These are phyloP conservation scores for Epichloe sibirici DNA, from an alignment of 2,329 filamentous ascomycete species.

Conservation along the genomic window DNA sequence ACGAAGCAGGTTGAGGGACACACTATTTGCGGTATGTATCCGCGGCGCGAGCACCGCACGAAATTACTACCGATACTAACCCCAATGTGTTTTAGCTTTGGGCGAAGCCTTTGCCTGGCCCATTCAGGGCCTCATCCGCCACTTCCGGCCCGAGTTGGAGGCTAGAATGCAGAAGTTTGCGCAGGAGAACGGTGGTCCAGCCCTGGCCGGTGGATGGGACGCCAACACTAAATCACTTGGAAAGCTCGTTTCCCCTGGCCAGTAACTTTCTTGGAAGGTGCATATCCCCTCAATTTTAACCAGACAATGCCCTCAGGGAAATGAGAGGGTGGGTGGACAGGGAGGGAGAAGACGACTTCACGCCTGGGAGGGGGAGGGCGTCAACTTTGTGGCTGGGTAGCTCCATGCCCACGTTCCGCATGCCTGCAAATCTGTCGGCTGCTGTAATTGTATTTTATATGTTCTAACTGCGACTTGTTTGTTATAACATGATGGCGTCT, in stretches of 20 bases:
- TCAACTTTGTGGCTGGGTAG: not conserved
- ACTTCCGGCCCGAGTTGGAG: slow-evolving; percentile 95
- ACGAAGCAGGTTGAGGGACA: slow-evolving; percentile 99
- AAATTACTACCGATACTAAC: not conserved
- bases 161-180: slow-evolving; percentile 76
- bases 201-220: slow-evolving; percentile 80
- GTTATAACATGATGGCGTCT: not conserved
- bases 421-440: not conserved
- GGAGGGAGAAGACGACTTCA: not conserved
- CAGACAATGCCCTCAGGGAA: no score
- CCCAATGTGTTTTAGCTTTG: slow-evolving; percentile 42
- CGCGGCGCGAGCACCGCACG: not conserved
- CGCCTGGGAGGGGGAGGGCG: not conserved
- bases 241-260: slow-evolving; percentile 76
- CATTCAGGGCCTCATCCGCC: slow-evolving; percentile 92
- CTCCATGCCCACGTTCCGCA: not conserved
- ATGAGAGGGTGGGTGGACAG: not conserved
- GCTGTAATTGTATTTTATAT: slow-evolving; percentile 6
- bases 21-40: slow-evolving; percentile 77
- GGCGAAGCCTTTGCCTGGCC: slow-evolving; percentile 99
- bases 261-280: slow-evolving; percentile 41
- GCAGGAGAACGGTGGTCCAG: slow-evolving; percentile 56
- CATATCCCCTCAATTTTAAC: not conserved
- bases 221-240: slow-evolving; percentile 65
- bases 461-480: not conserved